phyloP scores from a whole-genome alignment of 208 protist genomes.

The Acanthamoeba quina region DNA sequence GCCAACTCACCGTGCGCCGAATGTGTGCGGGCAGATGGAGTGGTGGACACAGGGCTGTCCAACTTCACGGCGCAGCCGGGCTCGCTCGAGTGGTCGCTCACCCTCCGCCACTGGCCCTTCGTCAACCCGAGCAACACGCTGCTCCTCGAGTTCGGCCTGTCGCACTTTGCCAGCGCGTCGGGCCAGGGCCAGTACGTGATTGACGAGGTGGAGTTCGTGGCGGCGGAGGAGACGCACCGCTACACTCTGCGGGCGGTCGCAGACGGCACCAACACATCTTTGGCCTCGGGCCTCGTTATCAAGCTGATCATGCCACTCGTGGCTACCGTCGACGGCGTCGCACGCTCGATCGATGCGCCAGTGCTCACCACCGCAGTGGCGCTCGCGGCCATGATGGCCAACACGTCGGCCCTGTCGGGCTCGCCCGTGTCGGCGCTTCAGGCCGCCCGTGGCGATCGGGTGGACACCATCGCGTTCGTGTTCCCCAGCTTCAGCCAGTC shows the following conservation, averaged over 20 bases:
- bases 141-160: slow-evolving; percentile 10
- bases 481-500: neutral
- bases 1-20: too few species aligned
- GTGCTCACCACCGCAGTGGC: neutral
- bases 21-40: neutral
- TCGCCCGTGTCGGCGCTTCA: neutral
- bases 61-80: neutral
- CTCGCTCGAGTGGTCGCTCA: slow-evolving; percentile 2
- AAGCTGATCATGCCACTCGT: neutral
- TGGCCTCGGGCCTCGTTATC: neutral
- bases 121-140: neutral
- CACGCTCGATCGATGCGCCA: neutral
- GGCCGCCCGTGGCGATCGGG: neutral
- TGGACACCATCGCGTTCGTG: neutral
- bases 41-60: slow-evolving; percentile 8
- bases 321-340: neutral
- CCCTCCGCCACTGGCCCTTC: neutral
- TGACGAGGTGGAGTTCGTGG: neutral
- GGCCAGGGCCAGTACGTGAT: neutral
- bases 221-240: neutral
- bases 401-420: neutral
- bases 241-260: neutral
- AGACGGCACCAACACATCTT: neutral
- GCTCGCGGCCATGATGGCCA: neutral
- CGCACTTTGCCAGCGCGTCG: neutral